phyloP scores from a whole-genome alignment of 371 early-diverging fungal genomes.

The Dichotomocladium elegans region DNA sequence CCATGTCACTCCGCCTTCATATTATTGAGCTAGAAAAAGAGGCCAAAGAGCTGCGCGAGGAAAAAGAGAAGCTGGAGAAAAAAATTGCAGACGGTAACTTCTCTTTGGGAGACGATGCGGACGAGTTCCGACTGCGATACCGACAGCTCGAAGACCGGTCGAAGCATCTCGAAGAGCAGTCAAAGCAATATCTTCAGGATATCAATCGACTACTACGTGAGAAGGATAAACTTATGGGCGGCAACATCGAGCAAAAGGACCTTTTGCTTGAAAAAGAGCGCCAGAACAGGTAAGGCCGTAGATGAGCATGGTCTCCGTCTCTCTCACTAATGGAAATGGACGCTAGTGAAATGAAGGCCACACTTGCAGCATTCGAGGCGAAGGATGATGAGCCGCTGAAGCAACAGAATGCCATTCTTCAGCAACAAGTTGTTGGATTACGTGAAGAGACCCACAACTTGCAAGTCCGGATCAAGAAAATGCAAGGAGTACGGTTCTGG shows the following conservation, averaged over 20 bases:
- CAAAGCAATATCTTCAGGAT: conserved; percentile 55
- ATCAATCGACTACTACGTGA: conserved; percentile 67
- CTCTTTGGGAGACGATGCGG: conserved; percentile 27
- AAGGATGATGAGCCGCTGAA: conserved; percentile 63
- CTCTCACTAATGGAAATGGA: no score
- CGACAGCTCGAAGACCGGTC: conserved; percentile 36
- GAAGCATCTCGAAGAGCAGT: conserved; percentile 55
- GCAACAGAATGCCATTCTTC: conserved; percentile 54
- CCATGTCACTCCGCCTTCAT: conserved; percentile 36
- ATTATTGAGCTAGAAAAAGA: conserved; percentile 46
- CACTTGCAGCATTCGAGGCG: conserved; percentile 63
- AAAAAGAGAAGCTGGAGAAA: conserved; percentile 20
- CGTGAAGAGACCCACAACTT: conserved; percentile 61
- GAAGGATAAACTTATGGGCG: conserved; percentile 57
- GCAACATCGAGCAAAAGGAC: conserved; percentile 55
- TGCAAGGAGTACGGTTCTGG: conserved; percentile 69
- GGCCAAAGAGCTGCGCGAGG: conserved; percentile 31
- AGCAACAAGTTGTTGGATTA: conserved; percentile 46
- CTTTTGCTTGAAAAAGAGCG: conserved; percentile 51
- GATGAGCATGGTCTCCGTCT: no score
- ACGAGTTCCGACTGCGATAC: conserved; percentile 27
- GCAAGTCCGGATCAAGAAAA: conserved; percentile 60
- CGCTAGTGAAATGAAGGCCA: conserved; percentile 57
- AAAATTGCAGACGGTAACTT: conserved; percentile 39
- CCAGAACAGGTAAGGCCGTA: conserved; percentile 34